Evolutionary conservation across 257 asterid genomes (phyloP).

Genomic region (Pogostemon cablin): DNA sequence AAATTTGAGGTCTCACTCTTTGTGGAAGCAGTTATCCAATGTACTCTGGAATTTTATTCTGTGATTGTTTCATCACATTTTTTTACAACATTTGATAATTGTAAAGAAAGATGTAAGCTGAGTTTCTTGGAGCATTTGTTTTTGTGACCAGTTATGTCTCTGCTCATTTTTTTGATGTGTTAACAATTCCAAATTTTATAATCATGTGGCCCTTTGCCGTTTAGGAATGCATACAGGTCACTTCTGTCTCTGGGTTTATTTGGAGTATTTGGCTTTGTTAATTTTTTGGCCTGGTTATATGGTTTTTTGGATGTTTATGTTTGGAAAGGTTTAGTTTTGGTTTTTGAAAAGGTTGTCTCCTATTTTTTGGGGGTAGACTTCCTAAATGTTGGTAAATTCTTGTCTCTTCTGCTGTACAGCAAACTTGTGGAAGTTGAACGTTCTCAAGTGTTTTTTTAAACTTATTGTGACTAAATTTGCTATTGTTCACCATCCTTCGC

Average conservation of each 20-base stretch:
- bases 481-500: not conserved
- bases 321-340: not conserved
- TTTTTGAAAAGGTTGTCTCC: no score
- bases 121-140: not conserved
- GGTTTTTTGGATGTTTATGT: not conserved
- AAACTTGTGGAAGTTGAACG: not conserved
- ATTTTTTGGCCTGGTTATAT: not conserved
- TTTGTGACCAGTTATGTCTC: not conserved
- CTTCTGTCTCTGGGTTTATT: not conserved
- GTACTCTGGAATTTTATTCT: slow-evolving; percentile 1
- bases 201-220: not conserved
- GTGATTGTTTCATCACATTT: not conserved
- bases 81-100: not conserved
- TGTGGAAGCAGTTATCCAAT: slow-evolving; percentile 1
- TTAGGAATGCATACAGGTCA: not conserved
- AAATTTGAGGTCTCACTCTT: not conserved
- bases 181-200: not conserved
- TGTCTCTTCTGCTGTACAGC: slow-evolving; percentile 1
- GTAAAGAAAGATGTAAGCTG: slow-evolving; percentile 8
- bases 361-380: no score
- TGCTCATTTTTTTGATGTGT: slow-evolving; percentile 8
- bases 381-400: no score
- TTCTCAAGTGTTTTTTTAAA: not conserved
- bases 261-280: slow-evolving; percentile 10
- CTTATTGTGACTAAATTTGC: not conserved